phyloP scores from a whole-genome alignment of 345 rosid species.

The Salix koriyanagi region DNA sequence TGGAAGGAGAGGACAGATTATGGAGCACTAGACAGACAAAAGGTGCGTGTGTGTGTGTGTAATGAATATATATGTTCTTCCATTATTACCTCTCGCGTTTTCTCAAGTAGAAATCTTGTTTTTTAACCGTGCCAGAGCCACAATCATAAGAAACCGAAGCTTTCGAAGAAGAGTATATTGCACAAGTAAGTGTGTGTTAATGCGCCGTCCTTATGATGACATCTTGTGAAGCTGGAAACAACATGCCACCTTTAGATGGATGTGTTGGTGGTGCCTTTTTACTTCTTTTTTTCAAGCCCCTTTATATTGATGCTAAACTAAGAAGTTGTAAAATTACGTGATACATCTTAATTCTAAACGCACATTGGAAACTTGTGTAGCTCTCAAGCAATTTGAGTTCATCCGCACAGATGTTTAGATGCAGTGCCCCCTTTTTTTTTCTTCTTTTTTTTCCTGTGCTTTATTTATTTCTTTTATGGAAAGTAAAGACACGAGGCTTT shows the following conservation, averaged over 20 bases:
- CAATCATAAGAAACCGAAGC: constrained; percentile 64
- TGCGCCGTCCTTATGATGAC: background rate
- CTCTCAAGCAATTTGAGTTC: background rate
- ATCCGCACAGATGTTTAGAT: too few species aligned
- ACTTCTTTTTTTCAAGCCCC: too few species aligned
- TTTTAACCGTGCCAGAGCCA: constrained; percentile 46
- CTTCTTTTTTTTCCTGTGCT: too few species aligned
- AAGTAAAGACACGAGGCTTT: too few species aligned
- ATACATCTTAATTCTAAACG: background rate
- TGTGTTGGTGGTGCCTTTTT: background rate
- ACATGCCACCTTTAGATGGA: background rate
- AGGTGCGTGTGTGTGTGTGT: constrained; percentile 30
- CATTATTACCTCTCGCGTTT: background rate
- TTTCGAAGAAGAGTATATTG: constrained; percentile 64
- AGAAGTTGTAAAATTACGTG: background rate
- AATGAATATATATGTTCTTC: background rate
- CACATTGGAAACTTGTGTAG: background rate
- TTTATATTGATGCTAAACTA: background rate
- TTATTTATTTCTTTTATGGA: too few species aligned
- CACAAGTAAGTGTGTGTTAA: constrained; percentile 49
- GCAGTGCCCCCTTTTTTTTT: too few species aligned
- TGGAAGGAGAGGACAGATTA: constrained; percentile 90
- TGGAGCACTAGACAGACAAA: constrained; percentile 67
- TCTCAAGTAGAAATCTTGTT: background rate
- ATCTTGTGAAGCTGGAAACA: background rate